Evolutionary conservation across 2,329 filamentous ascomycete species (phyloP).

Genomic region (Colletotrichum liaoningense): DNA sequence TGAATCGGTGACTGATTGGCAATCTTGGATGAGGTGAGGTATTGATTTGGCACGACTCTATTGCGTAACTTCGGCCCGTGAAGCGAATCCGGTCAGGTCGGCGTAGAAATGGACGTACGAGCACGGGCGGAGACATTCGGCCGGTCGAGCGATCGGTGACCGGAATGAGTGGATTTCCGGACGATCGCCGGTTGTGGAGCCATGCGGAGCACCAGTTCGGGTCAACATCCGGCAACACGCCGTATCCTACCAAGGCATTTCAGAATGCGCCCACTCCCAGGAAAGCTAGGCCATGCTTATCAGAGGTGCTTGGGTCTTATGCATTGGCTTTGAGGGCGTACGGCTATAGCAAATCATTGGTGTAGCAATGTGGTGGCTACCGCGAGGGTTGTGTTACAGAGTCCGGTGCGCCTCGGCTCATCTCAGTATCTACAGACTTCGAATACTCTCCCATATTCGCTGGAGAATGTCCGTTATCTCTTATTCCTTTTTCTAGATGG

Average conservation of each 20-base stretch:
- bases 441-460: not conserved
- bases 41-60: too few relatives aligned
- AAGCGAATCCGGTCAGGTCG: not conserved
- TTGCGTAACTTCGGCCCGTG: not conserved
- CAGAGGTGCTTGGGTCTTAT: not conserved
- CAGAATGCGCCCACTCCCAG: not conserved
- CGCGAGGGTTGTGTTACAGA: not conserved
- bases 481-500: not conserved
- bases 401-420: not conserved
- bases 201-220: not conserved
- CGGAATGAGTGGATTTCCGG: slow-evolving; percentile 1
- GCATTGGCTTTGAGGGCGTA: not conserved
- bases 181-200: not conserved
- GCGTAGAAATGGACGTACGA: not conserved
- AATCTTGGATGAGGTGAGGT: not conserved
- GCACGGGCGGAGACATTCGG: not conserved
- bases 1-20: not conserved
- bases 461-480: not conserved
- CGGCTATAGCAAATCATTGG: not conserved
- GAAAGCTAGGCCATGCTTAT: not conserved
- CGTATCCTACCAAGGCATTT: not conserved
- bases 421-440: not conserved
- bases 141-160: not conserved
- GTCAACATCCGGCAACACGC: not conserved
- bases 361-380: not conserved